phyloP scores from a whole-genome alignment of 495 filamentous ascomycete species.

The Hypoxylon lienhwacheense region DNA sequence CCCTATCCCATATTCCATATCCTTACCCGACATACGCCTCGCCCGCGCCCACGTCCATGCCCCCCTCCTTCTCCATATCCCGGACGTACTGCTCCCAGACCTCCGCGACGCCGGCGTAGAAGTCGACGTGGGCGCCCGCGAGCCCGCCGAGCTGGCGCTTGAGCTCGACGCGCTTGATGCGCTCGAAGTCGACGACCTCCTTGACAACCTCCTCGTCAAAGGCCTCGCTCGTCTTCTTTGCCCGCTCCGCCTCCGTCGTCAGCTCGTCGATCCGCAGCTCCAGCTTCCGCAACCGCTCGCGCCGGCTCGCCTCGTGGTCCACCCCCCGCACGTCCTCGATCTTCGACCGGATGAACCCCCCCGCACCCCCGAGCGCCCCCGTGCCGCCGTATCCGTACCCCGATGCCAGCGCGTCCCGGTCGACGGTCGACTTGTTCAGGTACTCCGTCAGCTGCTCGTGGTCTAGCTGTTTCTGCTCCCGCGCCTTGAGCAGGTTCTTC shows the following conservation, averaged over 20 bases:
- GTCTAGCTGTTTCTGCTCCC: constrained; percentile 97
- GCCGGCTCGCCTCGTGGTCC: constrained; percentile 87
- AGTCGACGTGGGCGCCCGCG: constrained; percentile 83
- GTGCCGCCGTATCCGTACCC: constrained; percentile 63
- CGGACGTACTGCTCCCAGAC: constrained; percentile 88
- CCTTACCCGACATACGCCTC: neutral
- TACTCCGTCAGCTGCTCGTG: constrained; percentile 96
- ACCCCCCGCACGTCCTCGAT: constrained; percentile 97
- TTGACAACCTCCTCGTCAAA: constrained; percentile 94
- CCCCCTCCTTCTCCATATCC: constrained; percentile 77
- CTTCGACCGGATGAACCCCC: constrained; percentile 90
- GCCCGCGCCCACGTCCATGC: neutral
- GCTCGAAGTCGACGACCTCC: constrained; percentile 91
- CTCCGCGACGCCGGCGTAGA: constrained; percentile 76
- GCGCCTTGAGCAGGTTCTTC: constrained; percentile 84
- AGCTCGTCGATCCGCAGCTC: constrained; percentile 90
- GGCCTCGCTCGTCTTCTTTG: constrained; percentile 76
- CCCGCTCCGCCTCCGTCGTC: constrained; percentile 82
- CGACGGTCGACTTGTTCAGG: constrained; percentile 83
- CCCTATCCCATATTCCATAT: neutral
- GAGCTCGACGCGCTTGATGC: constrained; percentile 93
- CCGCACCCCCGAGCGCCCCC: constrained; percentile 60
- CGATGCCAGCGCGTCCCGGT: constrained; percentile 81
- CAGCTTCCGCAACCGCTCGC: constrained; percentile 83
- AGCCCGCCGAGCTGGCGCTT: constrained; percentile 79